Base-by-base conservation (phyloP, 1,139 yeast species). In the Scheffersomyces cryptocercus region DNA sequence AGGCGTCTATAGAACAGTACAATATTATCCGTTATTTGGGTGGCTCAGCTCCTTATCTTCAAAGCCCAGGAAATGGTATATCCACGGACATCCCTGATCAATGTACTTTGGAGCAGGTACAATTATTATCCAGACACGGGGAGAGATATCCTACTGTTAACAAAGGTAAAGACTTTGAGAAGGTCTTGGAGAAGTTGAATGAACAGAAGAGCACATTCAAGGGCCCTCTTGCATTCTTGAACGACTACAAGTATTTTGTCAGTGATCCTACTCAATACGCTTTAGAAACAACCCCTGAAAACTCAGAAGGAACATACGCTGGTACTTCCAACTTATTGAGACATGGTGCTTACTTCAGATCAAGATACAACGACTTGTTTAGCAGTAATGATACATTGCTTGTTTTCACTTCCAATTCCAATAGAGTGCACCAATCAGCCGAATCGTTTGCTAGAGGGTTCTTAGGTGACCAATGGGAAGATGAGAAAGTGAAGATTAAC, bases 81-180 rank as follows among this genome's bases (percentile, higher is more conserved):
- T 65, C 69, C 20, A 69, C 76, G 30, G 71, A 63, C 28, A 54
- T 66, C 36, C 89, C 90, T 8, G 68, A 59, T 3, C 70, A 71
- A 39, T 79, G 88, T 56, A 59, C 67, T 8, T 70, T 84, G 39
- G 83, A 82, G 48, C 89, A 83, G 59, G 87, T 84, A n/a, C 83
- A 81, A 50, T 63, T 81, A 47, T 64, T 81, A 40, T 72, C 77
- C 45, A 77, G 93, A 58, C 93, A 86, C 54, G 93, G 91, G n/a
- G 90, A 84, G 56, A 68, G 93, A 54, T 85, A 72, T 58, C 89
- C 88, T 38, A 50, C 58, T 36, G 45, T 44, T 20, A 44, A 33
- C 7, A 37, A 29, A 3, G 57, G 55, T 3, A 29, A 36, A n/a
- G 37, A n/a, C 29, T 39, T 43, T 35, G 52, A 61, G 37, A 51